phyloP scores from a whole-genome alignment of 2,329 filamentous ascomycete species.

The Botrytis tulipae region DNA sequence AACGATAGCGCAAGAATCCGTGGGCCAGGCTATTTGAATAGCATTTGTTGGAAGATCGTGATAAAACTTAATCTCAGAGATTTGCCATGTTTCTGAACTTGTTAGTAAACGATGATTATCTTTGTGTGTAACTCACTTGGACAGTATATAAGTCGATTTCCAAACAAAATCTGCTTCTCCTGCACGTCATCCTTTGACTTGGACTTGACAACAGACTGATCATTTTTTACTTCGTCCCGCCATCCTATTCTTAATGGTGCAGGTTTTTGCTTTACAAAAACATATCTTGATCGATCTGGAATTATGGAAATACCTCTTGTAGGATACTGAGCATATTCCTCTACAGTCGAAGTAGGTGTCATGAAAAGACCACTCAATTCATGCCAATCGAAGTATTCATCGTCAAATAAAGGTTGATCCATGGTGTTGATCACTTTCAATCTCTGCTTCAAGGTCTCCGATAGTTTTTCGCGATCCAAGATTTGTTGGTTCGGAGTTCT shows the following conservation, averaged over 20 bases:
- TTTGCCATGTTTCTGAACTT: neutral
- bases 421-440: neutral
- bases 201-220: neutral
- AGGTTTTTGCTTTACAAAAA: neutral
- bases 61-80: neutral
- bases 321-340: neutral
- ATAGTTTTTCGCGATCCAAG: neutral
- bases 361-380: neutral
- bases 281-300: neutral
- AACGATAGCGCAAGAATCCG: neutral
- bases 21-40: neutral
- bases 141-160: neutral
- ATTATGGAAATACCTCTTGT: neutral
- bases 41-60: neutral
- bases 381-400: neutral
- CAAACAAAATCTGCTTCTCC: neutral
- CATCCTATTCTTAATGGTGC: neutral
- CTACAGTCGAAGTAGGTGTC: neutral
- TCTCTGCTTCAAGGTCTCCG: neutral
- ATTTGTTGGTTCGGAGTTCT: neutral
- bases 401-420: neutral
- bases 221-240: neutral
- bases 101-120: neutral
- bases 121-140: neutral
- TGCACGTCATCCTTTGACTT: neutral